Conservation (phyloP, 1,139 yeast species). For the Torulaspora globosa region DNA sequence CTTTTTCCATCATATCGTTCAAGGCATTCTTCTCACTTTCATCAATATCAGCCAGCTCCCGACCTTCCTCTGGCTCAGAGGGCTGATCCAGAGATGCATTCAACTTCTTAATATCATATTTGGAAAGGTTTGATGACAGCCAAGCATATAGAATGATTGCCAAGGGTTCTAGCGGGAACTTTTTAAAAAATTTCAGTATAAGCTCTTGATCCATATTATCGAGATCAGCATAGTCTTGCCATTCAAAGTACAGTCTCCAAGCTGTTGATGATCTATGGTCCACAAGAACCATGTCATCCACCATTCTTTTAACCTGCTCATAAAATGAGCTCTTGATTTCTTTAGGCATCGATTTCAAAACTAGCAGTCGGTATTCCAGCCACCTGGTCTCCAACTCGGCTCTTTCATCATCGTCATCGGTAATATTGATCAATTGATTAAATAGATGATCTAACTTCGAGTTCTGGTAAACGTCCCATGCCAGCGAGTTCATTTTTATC, state of each 20-base stretch:
- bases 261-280: slow-evolving; percentile 57
- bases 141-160: slow-evolving; percentile 61
- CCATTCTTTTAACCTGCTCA: slow-evolving; percentile 51
- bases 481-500: slow-evolving; percentile 44
- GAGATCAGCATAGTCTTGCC: slow-evolving; percentile 57
- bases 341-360: slow-evolving; percentile 47
- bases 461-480: slow-evolving; percentile 48
- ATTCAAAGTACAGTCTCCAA: slow-evolving; percentile 75
- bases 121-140: slow-evolving; percentile 60
- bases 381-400: slow-evolving; percentile 55
- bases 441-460: slow-evolving; percentile 55
- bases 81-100: slow-evolving; percentile 20
- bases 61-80: slow-evolving; percentile 21
- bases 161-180: slow-evolving; percentile 60
- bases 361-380: slow-evolving; percentile 53
- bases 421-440: slow-evolving; percentile 52
- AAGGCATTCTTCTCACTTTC: slow-evolving; percentile 15
- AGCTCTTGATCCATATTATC: slow-evolving; percentile 47
- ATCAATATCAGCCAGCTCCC: slow-evolving; percentile 21
- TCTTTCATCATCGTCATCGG: slow-evolving; percentile 61
- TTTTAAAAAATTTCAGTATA: slow-evolving; percentile 48
- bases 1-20: slow-evolving; percentile 12
- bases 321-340: slow-evolving; percentile 43
- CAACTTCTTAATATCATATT: slow-evolving; percentile 34
- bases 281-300: slow-evolving; percentile 70